phyloP scores from a whole-genome alignment of 140 eudicot species.

The Erigeron philadelphicus region DNA sequence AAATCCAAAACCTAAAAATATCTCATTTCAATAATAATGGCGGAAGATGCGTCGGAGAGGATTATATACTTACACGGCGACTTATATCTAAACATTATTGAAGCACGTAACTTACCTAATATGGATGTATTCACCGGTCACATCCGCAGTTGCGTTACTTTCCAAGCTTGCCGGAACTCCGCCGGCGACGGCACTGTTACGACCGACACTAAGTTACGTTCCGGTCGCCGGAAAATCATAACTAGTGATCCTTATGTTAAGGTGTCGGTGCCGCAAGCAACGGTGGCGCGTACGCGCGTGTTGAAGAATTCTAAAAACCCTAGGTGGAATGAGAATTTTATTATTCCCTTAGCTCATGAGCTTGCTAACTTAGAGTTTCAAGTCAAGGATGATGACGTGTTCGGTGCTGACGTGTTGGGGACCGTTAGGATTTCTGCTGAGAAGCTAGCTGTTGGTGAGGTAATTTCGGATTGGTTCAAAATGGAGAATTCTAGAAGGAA shows the following conservation, averaged over 20 bases:
- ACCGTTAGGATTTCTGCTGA: constrained; percentile 52
- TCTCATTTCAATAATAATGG: constrained; percentile 34
- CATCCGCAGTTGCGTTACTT: constrained; percentile 62
- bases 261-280: constrained; percentile 77
- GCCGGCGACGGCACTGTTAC: constrained; percentile 22
- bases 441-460: constrained; percentile 44
- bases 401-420: constrained; percentile 77
- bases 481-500: constrained; percentile 63
- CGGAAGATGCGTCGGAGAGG: constrained; percentile 36
- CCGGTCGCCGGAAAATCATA: constrained; percentile 55
- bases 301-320: constrained; percentile 75
- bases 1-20: not conserved
- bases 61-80: constrained; percentile 69
- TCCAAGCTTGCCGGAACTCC: constrained; percentile 42
- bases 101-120: constrained; percentile 70
- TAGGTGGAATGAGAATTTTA: constrained; percentile 66
- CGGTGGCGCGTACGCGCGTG: constrained; percentile 90
- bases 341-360: constrained; percentile 69
- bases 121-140: constrained; percentile 72
- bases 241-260: constrained; percentile 96
- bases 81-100: constrained; percentile 48
- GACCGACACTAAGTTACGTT: constrained; percentile 21
- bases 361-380: constrained; percentile 52
- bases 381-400: constrained; percentile 70
- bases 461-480: constrained; percentile 57